These are phyloP conservation scores for Endogone sp. DNA, from an alignment of 192 early-diverging fungal genomes.

Conservation along the genomic window DNA sequence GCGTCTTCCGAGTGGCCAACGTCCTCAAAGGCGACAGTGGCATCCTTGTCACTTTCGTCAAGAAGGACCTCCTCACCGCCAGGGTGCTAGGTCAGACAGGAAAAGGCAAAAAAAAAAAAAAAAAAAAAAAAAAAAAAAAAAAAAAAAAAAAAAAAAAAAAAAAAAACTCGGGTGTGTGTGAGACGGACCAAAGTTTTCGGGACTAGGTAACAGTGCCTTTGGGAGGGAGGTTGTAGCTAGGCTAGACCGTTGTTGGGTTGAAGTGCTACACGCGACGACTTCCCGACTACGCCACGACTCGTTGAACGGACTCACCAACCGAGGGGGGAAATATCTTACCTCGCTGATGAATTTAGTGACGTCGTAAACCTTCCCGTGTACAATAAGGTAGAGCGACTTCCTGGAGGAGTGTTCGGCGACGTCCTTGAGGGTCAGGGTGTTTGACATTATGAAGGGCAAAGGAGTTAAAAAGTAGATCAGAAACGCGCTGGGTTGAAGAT, in stretches of 20 bases:
- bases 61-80: conserved; percentile 95
- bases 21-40: conserved; percentile 92
- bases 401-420: conserved; percentile 70
- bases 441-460: conserved; percentile 11
- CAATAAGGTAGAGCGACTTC: conserved; percentile 75
- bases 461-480: no score
- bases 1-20: conserved; percentile 96
- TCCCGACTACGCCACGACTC: no score
- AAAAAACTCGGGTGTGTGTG: no score
- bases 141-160: background rate
- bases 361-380: conserved; percentile 79
- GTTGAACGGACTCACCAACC: background rate
- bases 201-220: no score
- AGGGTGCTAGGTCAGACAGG: conserved; percentile 69
- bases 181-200: background rate
- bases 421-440: conserved; percentile 48
- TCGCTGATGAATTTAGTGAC: conserved; percentile 77
- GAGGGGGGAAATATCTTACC: conserved; percentile 28
- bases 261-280: no score
- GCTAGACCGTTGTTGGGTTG: no score
- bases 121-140: background rate
- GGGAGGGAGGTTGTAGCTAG: no score
- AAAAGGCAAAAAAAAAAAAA: background rate
- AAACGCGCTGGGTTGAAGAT: no score
- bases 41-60: conserved; percentile 83